Percentiles rank a stretch among this genome's conserved stretches.
Conservation (phyloP, 495 filamentous ascomycete genomes). For the Lasiosphaeris hirsuta region DNA sequence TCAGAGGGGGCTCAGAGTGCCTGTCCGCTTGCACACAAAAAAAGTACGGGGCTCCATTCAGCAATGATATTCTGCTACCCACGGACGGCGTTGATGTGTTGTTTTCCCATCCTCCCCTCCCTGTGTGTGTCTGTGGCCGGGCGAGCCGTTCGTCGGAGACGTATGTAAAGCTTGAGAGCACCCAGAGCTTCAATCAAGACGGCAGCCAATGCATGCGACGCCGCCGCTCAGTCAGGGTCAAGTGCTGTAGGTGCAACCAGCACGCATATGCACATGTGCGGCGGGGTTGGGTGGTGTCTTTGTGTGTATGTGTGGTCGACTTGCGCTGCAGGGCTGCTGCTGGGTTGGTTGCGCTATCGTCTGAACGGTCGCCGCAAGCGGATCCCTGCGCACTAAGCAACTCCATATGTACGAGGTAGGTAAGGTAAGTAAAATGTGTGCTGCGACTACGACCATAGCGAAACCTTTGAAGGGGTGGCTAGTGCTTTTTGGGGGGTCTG, state of each 20-base stretch:
- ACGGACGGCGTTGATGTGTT: constrained; percentile 8
- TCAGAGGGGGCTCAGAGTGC: too few relatives aligned
- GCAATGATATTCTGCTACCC: neutral
- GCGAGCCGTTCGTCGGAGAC: constrained; percentile 27
- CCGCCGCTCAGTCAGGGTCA: constrained; percentile 35
- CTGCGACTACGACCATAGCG: neutral
- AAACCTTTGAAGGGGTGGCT: neutral
- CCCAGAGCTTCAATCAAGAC: constrained; percentile 32
- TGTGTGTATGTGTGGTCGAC: constrained; percentile 11
- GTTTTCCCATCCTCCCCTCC: neutral
- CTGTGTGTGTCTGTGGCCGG: constrained; percentile 10
- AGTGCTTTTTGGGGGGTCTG: too few relatives aligned
- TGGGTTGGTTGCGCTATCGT: constrained; percentile 14
- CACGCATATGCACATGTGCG: constrained; percentile 27
- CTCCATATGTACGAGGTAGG: neutral
- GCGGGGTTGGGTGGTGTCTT: constrained; percentile 20
- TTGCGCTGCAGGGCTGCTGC: neutral
- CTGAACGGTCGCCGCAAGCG: constrained; percentile 11
- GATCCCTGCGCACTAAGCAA: constrained; percentile 1
- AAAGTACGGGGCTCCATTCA: neutral
- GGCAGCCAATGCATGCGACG: constrained; percentile 44
- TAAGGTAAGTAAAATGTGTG: neutral
- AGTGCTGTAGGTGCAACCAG: constrained; percentile 29
- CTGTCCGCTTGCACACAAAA: too few relatives aligned
- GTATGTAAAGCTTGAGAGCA: constrained; percentile 14